phyloP scores from a whole-genome alignment of 106 monocot genomes.

The Allium sativum region DNA sequence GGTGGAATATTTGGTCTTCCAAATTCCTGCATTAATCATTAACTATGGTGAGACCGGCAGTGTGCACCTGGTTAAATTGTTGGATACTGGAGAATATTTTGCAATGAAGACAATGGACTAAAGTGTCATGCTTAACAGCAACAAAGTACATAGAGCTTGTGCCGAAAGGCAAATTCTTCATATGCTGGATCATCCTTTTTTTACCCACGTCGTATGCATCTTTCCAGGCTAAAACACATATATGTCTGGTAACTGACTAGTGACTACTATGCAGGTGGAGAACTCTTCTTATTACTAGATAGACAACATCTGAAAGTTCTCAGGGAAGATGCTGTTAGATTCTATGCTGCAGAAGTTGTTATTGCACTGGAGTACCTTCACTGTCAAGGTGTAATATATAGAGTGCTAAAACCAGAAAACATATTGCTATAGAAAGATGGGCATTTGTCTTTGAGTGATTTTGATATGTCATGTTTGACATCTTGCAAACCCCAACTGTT shows the following conservation, averaged over 20 bases:
- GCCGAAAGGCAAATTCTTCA: constrained; percentile 98
- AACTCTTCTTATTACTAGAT: constrained; percentile 83
- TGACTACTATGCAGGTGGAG: constrained; percentile 89
- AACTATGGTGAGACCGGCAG: too few species aligned
- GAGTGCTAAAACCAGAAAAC: too few species aligned
- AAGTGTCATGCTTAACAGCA: constrained; percentile 89
- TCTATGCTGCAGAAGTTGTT: constrained; percentile 92
- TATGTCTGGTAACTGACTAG: constrained; percentile 95
- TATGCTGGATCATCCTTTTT: constrained; percentile 89
- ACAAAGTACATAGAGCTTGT: constrained; percentile 97
- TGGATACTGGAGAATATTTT: constrained; percentile 78
- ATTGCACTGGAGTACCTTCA: constrained; percentile 93
- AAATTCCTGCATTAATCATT: too few species aligned
- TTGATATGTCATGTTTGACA: constrained; percentile 94
- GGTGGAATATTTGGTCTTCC: too few species aligned
- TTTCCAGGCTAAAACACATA: constrained; percentile 94
- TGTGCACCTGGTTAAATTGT: constrained; percentile 92
- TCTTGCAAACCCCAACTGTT: constrained; percentile 90
- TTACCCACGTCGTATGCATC: constrained; percentile 95
- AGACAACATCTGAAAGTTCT: constrained; percentile 84
- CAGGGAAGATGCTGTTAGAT: constrained; percentile 94
- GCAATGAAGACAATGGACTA: constrained; percentile 99
- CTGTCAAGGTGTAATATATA: constrained; percentile 81
- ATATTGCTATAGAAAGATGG: too few species aligned
- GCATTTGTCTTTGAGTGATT: constrained; percentile 82